phyloP scores from a whole-genome alignment of 345 rosid genomes.

The Rhizophora mangle region DNA sequence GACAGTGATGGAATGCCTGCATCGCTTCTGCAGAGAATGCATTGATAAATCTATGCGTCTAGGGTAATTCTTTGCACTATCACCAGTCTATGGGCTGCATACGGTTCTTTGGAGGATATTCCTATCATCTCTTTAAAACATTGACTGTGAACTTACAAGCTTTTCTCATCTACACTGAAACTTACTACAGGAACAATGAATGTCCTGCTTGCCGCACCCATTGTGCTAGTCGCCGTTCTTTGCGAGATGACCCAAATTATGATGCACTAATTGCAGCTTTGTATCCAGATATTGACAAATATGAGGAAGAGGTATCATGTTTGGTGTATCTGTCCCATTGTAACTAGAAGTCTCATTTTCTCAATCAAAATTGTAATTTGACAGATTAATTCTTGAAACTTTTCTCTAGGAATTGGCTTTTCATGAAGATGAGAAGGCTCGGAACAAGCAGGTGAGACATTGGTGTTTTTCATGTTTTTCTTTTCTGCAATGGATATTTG shows the following conservation, averaged over 20 bases:
- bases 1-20: constrained; percentile 85
- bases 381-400: constrained; percentile 4
- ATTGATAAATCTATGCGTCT: constrained; percentile 81
- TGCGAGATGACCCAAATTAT: constrained; percentile 76
- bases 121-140: constrained; percentile 3
- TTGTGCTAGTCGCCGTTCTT: constrained; percentile 81
- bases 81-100: constrained; percentile 1
- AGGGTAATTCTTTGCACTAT: constrained; percentile 44
- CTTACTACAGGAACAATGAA: constrained; percentile 63
- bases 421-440: constrained; percentile 49
- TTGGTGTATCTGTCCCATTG: constrained; percentile 8
- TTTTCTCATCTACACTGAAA: constrained; percentile 13
- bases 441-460: constrained; percentile 43
- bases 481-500: neutral
- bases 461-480: constrained; percentile 5
- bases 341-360: constrained; percentile 11
- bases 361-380: constrained; percentile 4
- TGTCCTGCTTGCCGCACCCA: constrained; percentile 87
- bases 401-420: constrained; percentile 50
- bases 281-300: constrained; percentile 62
- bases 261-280: constrained; percentile 74
- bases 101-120: constrained; percentile 9
- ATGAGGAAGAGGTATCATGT: constrained; percentile 59
- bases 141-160: neutral
- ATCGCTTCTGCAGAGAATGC: constrained; percentile 85